Evolutionary conservation across 805 yeast species (phyloP).

Genomic region (Wickerhamiella occidentalis): DNA sequence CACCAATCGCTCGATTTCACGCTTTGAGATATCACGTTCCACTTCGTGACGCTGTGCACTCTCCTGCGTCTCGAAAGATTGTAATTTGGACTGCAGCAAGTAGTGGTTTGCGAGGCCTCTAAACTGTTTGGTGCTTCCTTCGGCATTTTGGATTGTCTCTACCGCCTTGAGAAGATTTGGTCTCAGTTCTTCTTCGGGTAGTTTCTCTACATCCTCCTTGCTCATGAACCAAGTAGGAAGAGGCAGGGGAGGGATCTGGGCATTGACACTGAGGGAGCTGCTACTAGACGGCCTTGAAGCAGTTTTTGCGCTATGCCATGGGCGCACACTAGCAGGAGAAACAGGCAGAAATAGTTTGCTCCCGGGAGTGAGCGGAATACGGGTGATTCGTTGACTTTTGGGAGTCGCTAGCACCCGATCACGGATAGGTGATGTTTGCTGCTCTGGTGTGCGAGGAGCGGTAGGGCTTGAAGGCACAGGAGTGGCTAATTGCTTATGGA

Average conservation of each 20-base stretch:
- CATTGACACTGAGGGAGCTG: background rate
- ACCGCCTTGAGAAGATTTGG: slow-evolving; percentile 17
- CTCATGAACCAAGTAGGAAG: slow-evolving; percentile 19
- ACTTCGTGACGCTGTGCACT: slow-evolving; percentile 38
- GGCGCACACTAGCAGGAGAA: slow-evolving; percentile 1
- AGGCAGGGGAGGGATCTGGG: slow-evolving; percentile 20
- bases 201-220: slow-evolving; percentile 14
- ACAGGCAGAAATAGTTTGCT: slow-evolving; percentile 4
- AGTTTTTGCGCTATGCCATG: slow-evolving; percentile 3
- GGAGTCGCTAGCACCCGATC: slow-evolving; percentile 5
- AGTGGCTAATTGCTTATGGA: slow-evolving; percentile 7
- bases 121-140: slow-evolving; percentile 21
- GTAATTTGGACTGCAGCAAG: slow-evolving; percentile 31
- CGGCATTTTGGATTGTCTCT: slow-evolving; percentile 19
- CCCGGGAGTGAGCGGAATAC: slow-evolving; percentile 8
- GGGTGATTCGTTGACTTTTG: background rate
- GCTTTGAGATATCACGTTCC: slow-evolving; percentile 34
- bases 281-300: background rate
- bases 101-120: slow-evolving; percentile 20
- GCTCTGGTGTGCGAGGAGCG: slow-evolving; percentile 9
- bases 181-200: slow-evolving; percentile 15
- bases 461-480: slow-evolving; percentile 8
- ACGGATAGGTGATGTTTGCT: background rate
- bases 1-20: slow-evolving; percentile 36
- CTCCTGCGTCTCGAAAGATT: slow-evolving; percentile 35